Conservation (phyloP, 331 rosid species). For the Acacia concinna region DNA sequence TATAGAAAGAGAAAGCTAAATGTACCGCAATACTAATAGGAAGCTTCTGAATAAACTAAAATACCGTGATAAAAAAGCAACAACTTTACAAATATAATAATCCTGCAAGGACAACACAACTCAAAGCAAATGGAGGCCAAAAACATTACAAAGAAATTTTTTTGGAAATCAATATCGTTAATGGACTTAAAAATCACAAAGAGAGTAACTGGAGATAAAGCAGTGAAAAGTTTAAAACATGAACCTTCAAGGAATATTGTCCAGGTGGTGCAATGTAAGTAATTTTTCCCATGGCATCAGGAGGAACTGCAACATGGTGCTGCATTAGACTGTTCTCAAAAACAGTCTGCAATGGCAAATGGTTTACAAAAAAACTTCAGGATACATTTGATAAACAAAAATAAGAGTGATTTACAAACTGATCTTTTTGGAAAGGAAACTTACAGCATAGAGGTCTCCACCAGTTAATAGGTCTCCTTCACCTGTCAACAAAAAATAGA, state of each 20-base stretch:
- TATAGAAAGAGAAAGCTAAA: conserved; percentile 26
- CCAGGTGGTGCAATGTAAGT: conserved; percentile 86
- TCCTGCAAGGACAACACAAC: conserved; percentile 7
- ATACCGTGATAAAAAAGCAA: background rate
- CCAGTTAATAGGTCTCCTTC: conserved; percentile 91
- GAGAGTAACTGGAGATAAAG: background rate
- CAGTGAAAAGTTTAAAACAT: conserved; percentile 5
- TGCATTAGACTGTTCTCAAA: conserved; percentile 88
- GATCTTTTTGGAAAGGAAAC: conserved; percentile 38
- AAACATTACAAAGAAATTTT: background rate
- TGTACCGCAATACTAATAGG: conserved; percentile 6
- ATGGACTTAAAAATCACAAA: conserved; percentile 8
- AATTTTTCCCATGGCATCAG: conserved; percentile 95
- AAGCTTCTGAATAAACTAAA: conserved; percentile 17
- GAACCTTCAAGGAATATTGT: conserved; percentile 88
- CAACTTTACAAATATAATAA: background rate
- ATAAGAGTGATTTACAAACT: conserved; percentile 19
- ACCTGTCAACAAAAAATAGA: conserved; percentile 52
- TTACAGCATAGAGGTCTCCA: conserved; percentile 96
- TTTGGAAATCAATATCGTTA: background rate
- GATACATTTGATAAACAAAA: conserved; percentile 25
- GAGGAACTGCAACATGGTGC: conserved; percentile 88
- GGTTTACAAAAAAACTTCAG: conserved; percentile 22
- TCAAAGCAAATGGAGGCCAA: conserved; percentile 17
- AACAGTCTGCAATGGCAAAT: conserved; percentile 64